Evolutionary conservation across 192 early-diverging fungal genomes (phyloP), one percentile per base, ranked within the genome.

Genomic region (Backusella tarrabulga): DNA sequence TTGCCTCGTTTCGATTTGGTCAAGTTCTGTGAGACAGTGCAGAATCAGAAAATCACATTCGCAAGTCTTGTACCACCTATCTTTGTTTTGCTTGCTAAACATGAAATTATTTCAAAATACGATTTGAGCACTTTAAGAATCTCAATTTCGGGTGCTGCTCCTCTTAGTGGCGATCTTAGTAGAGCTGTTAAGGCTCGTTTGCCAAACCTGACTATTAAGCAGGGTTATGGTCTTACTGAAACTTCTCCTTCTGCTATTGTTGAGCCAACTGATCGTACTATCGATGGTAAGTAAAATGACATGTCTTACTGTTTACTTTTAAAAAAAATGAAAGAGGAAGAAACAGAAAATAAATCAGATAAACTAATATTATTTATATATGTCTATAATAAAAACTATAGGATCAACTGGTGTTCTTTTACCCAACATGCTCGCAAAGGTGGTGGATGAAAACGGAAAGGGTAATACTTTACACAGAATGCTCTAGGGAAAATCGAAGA

Each of bases 1-100:
- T 71, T 93, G 35, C 86, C 87, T 15, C 89, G 88, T 75, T 95
- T 94, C 69, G 86, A 90, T 54, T 78, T 92, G 6, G 74, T 75
- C 3, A 72, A 56, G 11, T 93, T 92, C 70, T 87, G 91, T 44
- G 86, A 83, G 67, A 87, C 96, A 80, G 95, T 99, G 76, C 78
- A 85, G 23, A 89, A 80, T 56, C 91, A 93, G 83, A 87, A 91
- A 71, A 89, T 97, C 69, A 83, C 85, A 6, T 85, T 85, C 44
- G 92, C 95, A 8, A 92, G 92, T 79, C 89, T 99, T 67, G 95
- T 97, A 42, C 85, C 94, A 32, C 93, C 93, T 41, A 90, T 95
- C 75, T 76, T 89, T n/a, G 29, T 95, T 9, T 78, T 84, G 44
- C 79, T 96, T 36, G 86, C 88, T 35, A 93, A 93, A 72, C 79